phyloP scores from a whole-genome alignment of 1,284 basidiomycete species.

The Irpex sp. region DNA sequence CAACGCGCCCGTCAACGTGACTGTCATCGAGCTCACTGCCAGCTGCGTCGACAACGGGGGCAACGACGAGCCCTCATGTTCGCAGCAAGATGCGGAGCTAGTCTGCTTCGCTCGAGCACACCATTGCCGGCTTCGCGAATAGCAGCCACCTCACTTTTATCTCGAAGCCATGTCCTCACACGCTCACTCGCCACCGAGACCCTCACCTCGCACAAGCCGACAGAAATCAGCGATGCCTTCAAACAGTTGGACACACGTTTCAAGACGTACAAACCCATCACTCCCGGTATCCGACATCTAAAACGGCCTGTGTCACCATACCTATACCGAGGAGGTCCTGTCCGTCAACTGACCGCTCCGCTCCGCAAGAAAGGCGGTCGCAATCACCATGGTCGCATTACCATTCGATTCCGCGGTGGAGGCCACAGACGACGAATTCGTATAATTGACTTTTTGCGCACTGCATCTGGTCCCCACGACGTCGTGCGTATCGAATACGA shows the following conservation, averaged over 20 bases:
- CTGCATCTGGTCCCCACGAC: constrained; percentile 76
- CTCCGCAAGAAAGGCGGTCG: constrained; percentile 86
- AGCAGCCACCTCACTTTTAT: constrained; percentile 15
- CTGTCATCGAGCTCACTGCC: not conserved
- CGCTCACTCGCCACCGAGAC: constrained; percentile 33
- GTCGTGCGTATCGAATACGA: constrained; percentile 97
- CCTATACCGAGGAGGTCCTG: constrained; percentile 79
- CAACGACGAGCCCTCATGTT: constrained; percentile 20
- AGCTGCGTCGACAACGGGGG: constrained; percentile 5
- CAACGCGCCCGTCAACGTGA: not conserved
- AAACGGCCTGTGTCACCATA: constrained; percentile 80
- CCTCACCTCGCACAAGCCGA: constrained; percentile 20
- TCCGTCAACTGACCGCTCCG: constrained; percentile 82
- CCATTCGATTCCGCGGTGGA: constrained; percentile 88
- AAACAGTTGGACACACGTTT: constrained; percentile 53
- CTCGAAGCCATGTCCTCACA: constrained; percentile 14
- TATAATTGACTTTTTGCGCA: constrained; percentile 83
- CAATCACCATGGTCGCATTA: constrained; percentile 81
- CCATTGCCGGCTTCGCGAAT: not conserved
- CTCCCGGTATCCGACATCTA: constrained; percentile 86
- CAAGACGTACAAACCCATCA: constrained; percentile 90
- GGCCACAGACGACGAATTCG: constrained; percentile 89
- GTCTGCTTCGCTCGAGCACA: constrained; percentile 25
- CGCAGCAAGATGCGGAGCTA: constrained; percentile 28
- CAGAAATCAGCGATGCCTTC: constrained; percentile 32